A percentile compares a stretch with the other conserved stretches of the same genome.
These are phyloP conservation scores for Hypericum androsaemum DNA, from an alignment of 345 rosid genomes.

Conservation along the genomic window DNA sequence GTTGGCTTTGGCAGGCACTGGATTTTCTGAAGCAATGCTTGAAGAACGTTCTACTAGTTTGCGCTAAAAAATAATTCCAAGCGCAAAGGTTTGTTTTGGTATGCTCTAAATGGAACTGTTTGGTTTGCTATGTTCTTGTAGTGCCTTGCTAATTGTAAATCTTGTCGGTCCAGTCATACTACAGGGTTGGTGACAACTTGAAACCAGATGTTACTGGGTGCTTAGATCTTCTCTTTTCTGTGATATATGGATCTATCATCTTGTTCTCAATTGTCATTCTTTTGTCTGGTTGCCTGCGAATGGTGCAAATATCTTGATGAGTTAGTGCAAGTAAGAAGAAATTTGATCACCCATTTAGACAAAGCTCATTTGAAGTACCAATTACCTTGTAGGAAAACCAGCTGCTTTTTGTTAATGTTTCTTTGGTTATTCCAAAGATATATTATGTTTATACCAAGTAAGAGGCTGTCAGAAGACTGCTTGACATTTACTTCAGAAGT, in stretches of 20 bases:
- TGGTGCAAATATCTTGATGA: no score
- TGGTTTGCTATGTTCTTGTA: constrained; percentile 1
- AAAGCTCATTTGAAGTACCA: no score
- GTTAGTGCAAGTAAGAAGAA: no score
- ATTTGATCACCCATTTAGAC: no score
- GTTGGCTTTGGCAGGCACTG: constrained; percentile 47
- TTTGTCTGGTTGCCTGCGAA: not conserved
- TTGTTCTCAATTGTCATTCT: not conserved
- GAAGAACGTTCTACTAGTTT: constrained; percentile 81
- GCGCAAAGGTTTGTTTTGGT: constrained; percentile 62
- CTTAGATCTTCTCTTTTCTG: not conserved
- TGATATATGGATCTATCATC: not conserved
- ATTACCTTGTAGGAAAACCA: no score
- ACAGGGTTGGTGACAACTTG: constrained; percentile 48
- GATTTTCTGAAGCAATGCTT: constrained; percentile 76
- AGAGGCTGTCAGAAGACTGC: no score
- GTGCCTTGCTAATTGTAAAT: constrained; percentile 8
- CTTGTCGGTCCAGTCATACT: constrained; percentile 51
- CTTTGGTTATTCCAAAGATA: no score
- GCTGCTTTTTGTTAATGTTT: no score
- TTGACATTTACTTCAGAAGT: no score
- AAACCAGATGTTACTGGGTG: constrained; percentile 76
- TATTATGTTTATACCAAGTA: no score
- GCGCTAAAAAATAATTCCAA: constrained; percentile 58
- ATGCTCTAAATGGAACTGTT: constrained; percentile 1